Evolutionary conservation across 257 asterid species (phyloP).

Genomic region (Solanum chilense): DNA sequence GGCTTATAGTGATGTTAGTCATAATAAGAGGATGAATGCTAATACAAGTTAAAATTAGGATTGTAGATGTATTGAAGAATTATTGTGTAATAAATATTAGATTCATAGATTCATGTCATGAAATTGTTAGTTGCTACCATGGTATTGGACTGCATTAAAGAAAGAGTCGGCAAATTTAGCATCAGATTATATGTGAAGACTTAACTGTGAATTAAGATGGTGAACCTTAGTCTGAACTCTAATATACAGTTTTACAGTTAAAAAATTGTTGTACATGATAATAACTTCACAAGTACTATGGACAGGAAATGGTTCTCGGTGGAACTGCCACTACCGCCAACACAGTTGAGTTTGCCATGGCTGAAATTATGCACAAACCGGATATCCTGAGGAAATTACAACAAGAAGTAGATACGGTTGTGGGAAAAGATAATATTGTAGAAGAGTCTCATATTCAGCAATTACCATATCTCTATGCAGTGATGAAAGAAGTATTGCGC

Average conservation of each 20-base stretch:
- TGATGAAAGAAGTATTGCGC: slow-evolving; percentile 44
- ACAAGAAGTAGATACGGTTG: slow-evolving; percentile 35
- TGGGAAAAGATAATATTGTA: slow-evolving; percentile 27
- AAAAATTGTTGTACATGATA: neutral
- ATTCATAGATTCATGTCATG: too few relatives aligned
- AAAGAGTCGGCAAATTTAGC: neutral
- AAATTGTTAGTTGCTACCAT: too few relatives aligned
- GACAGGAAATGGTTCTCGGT: slow-evolving; percentile 61
- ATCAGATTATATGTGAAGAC: neutral
- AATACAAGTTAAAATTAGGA: neutral
- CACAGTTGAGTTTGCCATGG: slow-evolving; percentile 48
- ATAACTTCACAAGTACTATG: neutral
- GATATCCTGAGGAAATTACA: slow-evolving; percentile 25
- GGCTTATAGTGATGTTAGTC: neutral
- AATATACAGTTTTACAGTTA: neutral
- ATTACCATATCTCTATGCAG: slow-evolving; percentile 38
- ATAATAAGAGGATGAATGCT: neutral
- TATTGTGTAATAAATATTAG: too few relatives aligned
- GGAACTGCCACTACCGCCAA: slow-evolving; percentile 67
- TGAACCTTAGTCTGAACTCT: neutral
- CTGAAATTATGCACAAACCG: slow-evolving; percentile 57
- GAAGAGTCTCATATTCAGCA: slow-evolving; percentile 46
- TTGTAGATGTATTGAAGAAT: too few relatives aligned
- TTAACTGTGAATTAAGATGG: neutral
- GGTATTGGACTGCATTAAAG: too few relatives aligned